Base-by-base conservation (phyloP, 1,284 basidiomycete genomes). In the Tilletiopsis washingtonensis region DNA sequence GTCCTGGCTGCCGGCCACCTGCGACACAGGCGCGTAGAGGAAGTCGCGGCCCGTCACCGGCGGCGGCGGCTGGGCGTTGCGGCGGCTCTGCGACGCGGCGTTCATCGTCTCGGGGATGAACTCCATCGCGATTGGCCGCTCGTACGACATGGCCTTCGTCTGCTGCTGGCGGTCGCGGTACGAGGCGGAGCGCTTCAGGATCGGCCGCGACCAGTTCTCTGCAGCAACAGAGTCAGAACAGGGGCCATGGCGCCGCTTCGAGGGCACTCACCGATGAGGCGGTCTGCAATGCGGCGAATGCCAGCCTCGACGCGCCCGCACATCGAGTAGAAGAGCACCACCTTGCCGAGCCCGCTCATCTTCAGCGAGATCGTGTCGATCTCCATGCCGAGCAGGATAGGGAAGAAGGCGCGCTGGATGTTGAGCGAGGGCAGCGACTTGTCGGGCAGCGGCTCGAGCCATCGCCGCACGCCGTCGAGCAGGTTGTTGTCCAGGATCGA, bases 401-500 rank as follows among this genome's bases (percentile, higher is more conserved):
- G 80, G 75, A 98, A 91, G 61, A 98, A 83, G 49, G 91, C 86
- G 47, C 84, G 84, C 72, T 97, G 93, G 67, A 98, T 96, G 74
- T 93, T 96, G 47, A 97, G 81, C 2, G 90, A 89, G 0, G 94
- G 93, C 4, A 99, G 81, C 1, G 89, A 91, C 45, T 81, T 82
- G 76, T 96, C 91, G 0, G 86, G 86, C 9, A 97, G 81, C 1
- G 94, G 93, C 67, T 98, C 93, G 3, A 99, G 83, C 90, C 91
- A 99, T 36, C 82, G 78, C 49, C 82, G 81, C 49, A 98, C 90
- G 3, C 85, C 90, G 64, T 91, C 88, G 24, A 99, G 80, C 29
- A 97, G 79, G 59, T 93, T 91, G 74, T 91, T 91, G 76, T 98
- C 94, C 54, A 91, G 81, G 67, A 97, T 94, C 3, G 90, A 88